Percentiles rank a stretch among this genome's conserved stretches.
Evolutionary conservation across 1,139 yeast species (phyloP).

Genomic region (Diutina pseudorugosa): DNA sequence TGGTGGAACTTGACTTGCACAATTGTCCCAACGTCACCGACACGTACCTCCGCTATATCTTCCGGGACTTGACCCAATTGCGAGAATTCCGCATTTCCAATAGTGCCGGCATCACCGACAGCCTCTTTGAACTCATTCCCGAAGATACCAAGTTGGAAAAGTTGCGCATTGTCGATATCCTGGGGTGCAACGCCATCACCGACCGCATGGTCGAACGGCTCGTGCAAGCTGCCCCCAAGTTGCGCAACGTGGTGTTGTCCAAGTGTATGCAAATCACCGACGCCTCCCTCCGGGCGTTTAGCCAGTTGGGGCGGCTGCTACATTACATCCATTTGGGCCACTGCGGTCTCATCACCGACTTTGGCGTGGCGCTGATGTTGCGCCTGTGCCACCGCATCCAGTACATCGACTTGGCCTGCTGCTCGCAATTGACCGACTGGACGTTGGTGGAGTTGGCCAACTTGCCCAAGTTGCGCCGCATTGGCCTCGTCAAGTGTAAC

Average conservation of each 20-base stretch:
- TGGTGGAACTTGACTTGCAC: constrained; percentile 86
- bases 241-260: constrained; percentile 79
- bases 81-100: constrained; percentile 78
- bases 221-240: constrained; percentile 67
- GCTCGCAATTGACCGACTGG: constrained; percentile 78
- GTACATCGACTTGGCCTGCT: constrained; percentile 91
- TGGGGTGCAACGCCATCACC: constrained; percentile 73
- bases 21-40: constrained; percentile 71
- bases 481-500: constrained; percentile 86
- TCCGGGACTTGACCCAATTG: constrained; percentile 52
- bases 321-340: constrained; percentile 93
- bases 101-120: constrained; percentile 60
- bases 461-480: constrained; percentile 73
- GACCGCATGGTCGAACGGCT: constrained; percentile 69
- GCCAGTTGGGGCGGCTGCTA: constrained; percentile 66
- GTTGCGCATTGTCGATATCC: constrained; percentile 72
- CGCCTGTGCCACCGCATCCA: constrained; percentile 76
- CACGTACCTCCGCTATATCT: constrained; percentile 44
- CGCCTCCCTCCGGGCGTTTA: constrained; percentile 58
- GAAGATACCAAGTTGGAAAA: constrained; percentile 31
- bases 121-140: constrained; percentile 38
- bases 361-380: constrained; percentile 67
- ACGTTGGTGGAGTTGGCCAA: constrained; percentile 69
- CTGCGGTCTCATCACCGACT: constrained; percentile 82
- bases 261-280: constrained; percentile 87